Conservation (phyloP, 805 yeast genomes). For the Kuraishia hungarica region DNA sequence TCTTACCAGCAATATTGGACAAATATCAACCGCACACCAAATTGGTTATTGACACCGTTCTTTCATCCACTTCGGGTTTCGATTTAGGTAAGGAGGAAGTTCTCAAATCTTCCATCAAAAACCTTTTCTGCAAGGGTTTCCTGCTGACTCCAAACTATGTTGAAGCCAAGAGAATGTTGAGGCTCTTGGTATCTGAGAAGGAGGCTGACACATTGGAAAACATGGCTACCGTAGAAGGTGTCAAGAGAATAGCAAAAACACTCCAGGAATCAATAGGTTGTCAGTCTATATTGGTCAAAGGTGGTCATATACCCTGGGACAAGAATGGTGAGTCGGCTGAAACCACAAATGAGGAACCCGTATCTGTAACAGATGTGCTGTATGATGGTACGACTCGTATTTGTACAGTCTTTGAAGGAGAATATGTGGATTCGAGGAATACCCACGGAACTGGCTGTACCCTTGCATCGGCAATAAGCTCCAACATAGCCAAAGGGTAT, state of each 20-base stretch:
- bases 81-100: constrained; percentile 39
- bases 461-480: constrained; percentile 69
- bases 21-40: constrained; percentile 21
- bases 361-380: constrained; percentile 15
- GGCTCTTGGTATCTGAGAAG: constrained; percentile 23
- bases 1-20: constrained; percentile 28
- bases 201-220: constrained; percentile 47
- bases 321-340: constrained; percentile 8
- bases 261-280: constrained; percentile 32
- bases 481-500: constrained; percentile 55
- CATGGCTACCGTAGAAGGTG: constrained; percentile 20
- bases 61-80: constrained; percentile 74
- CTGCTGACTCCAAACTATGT: constrained; percentile 69
- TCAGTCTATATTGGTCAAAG: constrained; percentile 62
- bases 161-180: constrained; percentile 71
- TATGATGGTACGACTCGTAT: constrained; percentile 22
- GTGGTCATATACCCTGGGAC: constrained; percentile 65
- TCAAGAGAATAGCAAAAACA: constrained; percentile 26
- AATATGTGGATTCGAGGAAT: constrained; percentile 36
- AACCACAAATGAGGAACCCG: constrained; percentile 8
- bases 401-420: constrained; percentile 36
- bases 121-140: constrained; percentile 39
- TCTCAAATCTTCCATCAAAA: constrained; percentile 30
- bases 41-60: constrained; percentile 74
- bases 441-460: constrained; percentile 94